Percentiles rank a stretch among this genome's conserved stretches.
Conservation (phyloP, 306 rosid species). For the Inga laurina region DNA sequence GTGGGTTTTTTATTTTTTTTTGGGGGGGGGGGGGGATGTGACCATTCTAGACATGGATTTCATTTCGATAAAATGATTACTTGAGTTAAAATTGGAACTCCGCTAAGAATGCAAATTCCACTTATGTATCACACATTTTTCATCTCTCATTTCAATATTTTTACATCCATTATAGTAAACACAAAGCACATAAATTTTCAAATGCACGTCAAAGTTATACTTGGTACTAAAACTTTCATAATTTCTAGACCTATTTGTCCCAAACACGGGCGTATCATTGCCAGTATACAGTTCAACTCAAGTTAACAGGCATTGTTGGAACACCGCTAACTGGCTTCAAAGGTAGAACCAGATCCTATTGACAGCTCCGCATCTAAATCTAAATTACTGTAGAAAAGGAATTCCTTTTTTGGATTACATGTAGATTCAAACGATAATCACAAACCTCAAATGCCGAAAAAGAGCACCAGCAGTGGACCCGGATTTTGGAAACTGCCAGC, state of each 20-base stretch:
- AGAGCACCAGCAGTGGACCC: conserved; percentile 67
- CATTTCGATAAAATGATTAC: background rate
- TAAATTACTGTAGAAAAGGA: background rate
- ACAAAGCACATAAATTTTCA: background rate
- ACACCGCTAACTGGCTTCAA: background rate
- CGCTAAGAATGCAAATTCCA: background rate
- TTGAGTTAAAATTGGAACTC: background rate
- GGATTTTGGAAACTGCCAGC: conserved; percentile 81
- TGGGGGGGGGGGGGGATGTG: too few relatives aligned
- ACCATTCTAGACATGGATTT: background rate
- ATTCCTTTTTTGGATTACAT: background rate
- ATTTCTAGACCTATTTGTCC: background rate
- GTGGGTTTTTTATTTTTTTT: too few relatives aligned
- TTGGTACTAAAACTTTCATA: background rate
- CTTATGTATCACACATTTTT: background rate
- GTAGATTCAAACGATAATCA: background rate
- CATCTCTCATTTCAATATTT: background rate
- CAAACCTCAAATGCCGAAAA: conserved; percentile 79
- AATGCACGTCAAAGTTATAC: background rate
- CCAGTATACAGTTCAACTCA: background rate
- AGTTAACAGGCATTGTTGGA: background rate
- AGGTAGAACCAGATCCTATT: background rate
- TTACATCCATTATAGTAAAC: background rate
- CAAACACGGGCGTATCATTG: background rate
- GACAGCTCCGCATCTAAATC: background rate